These are phyloP conservation scores for Colletotrichum tropicicola DNA, from an alignment of 2,329 filamentous ascomycete genomes.

Conservation along the genomic window DNA sequence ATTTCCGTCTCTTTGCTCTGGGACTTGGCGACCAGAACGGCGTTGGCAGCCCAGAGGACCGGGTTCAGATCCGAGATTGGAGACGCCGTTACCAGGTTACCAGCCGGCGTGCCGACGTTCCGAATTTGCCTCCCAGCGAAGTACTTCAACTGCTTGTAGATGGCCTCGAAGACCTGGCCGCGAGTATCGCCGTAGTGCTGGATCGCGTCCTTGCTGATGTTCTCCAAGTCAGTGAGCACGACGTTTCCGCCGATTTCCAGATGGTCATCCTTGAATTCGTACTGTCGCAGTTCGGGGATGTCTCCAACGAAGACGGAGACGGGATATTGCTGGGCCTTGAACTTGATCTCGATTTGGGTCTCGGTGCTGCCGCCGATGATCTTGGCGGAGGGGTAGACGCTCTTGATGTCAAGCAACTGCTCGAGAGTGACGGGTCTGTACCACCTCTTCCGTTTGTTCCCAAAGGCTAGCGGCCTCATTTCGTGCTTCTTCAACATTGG, in stretches of 20 bases:
- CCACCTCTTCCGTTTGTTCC: slow-evolving; percentile 95
- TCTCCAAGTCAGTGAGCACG: slow-evolving; percentile 88
- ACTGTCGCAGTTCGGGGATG: slow-evolving; percentile 88
- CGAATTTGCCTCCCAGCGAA: slow-evolving; percentile 96
- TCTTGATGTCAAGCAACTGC: slow-evolving; percentile 93
- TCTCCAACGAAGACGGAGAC: slow-evolving; percentile 93
- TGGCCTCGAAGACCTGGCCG: slow-evolving; percentile 87
- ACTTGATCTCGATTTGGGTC: slow-evolving; percentile 98
- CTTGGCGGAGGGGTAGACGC: slow-evolving; percentile 84
- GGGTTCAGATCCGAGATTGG: slow-evolving; percentile 98
- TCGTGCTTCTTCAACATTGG: slow-evolving; percentile 84
- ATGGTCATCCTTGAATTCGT: slow-evolving; percentile 79
- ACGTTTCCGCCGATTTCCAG: slow-evolving; percentile 96
- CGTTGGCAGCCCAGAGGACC: slow-evolving; percentile 88
- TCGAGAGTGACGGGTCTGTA: slow-evolving; percentile 87
- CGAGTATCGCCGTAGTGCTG: slow-evolving; percentile 76
- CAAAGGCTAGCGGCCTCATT: slow-evolving; percentile 84
- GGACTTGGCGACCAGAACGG: slow-evolving; percentile 83
- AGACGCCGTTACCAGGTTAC: slow-evolving; percentile 92
- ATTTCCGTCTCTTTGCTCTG: slow-evolving; percentile 79
- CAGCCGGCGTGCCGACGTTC: slow-evolving; percentile 96
- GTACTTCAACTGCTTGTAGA: slow-evolving; percentile 92
- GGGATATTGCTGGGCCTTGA: slow-evolving; percentile 92
- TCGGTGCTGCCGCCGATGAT: slow-evolving; percentile 96
- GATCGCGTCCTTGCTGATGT: slow-evolving; percentile 82